These are phyloP conservation scores for Candida freyschussii DNA, from an alignment of 1,139 yeast genomes.

Conservation along the genomic window DNA sequence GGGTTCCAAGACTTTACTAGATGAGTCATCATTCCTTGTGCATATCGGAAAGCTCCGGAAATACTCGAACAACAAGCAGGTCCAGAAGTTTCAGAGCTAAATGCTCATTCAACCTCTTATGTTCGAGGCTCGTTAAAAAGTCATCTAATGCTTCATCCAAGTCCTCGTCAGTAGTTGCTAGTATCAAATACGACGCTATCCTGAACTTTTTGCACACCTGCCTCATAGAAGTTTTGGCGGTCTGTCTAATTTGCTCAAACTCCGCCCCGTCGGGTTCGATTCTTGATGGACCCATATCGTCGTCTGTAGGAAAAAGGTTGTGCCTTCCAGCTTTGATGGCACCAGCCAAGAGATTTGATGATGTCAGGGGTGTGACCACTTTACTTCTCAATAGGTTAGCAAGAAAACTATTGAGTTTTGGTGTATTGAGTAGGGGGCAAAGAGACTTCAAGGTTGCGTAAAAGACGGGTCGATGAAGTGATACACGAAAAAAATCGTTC, in stretches of 20 bases:
- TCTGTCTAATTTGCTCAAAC: constrained; percentile 17
- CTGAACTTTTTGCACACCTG: constrained; percentile 18
- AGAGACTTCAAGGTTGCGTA: constrained; percentile 25
- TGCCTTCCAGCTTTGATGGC: constrained; percentile 28
- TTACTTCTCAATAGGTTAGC: constrained; percentile 24
- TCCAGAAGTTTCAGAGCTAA: constrained; percentile 37
- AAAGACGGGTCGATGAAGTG: constrained; percentile 24
- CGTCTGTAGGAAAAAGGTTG: constrained; percentile 35
- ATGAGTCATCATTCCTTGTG: constrained; percentile 1
- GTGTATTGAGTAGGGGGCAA: constrained; percentile 9
- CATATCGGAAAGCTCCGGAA: constrained; percentile 33
- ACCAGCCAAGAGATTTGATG: constrained; percentile 23
- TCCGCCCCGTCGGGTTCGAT: constrained; percentile 21
- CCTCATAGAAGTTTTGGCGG: constrained; percentile 15
- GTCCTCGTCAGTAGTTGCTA: constrained; percentile 24
- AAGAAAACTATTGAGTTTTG: constrained; percentile 22
- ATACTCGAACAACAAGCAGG: constrained; percentile 30
- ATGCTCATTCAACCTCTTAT: constrained; percentile 37
- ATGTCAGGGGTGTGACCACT: constrained; percentile 17
- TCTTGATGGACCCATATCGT: constrained; percentile 39
- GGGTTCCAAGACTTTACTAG: too few species aligned
- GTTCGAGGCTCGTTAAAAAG: constrained; percentile 33
- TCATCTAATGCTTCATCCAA: constrained; percentile 25
- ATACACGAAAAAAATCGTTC: constrained; percentile 13
- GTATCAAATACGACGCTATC: constrained; percentile 19